These are phyloP conservation scores for Penstemon eatonii DNA, from an alignment of 257 asterid genomes.

Conservation along the genomic window DNA sequence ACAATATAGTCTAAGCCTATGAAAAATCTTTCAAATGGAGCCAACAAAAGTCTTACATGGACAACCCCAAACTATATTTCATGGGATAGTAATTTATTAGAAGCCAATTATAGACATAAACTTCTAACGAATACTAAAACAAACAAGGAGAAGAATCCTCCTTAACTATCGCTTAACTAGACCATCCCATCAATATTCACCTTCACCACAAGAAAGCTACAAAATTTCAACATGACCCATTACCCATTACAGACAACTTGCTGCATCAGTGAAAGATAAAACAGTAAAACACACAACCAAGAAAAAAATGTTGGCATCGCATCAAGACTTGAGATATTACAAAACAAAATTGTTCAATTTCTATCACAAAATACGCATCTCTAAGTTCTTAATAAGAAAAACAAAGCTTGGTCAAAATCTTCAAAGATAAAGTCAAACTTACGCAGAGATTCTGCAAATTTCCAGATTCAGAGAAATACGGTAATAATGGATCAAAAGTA, in stretches of 20 bases:
- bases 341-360: background rate
- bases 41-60: constrained; percentile 3
- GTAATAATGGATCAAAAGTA: constrained; percentile 27
- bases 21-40: background rate
- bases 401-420: constrained; percentile 13
- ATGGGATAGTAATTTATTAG: background rate
- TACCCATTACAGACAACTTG: constrained; percentile 10
- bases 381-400: constrained; percentile 12
- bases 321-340: constrained; percentile 19
- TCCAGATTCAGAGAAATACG: constrained; percentile 27
- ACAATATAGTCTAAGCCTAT: no score
- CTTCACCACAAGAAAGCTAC: background rate
- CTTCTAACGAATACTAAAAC: background rate
- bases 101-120: constrained; percentile 13
- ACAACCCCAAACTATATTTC: background rate
- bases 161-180: constrained; percentile 13
- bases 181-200: constrained; percentile 3
- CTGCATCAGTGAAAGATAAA: constrained; percentile 22
- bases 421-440: constrained; percentile 1
- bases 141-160: background rate
- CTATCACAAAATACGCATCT: constrained; percentile 9
- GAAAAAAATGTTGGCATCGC: constrained; percentile 21
- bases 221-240: constrained; percentile 19
- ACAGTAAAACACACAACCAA: constrained; percentile 7
- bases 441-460: background rate